These are phyloP conservation scores for Lipomyces mesembrius DNA, from an alignment of 805 yeast genomes.

Conservation along the genomic window DNA sequence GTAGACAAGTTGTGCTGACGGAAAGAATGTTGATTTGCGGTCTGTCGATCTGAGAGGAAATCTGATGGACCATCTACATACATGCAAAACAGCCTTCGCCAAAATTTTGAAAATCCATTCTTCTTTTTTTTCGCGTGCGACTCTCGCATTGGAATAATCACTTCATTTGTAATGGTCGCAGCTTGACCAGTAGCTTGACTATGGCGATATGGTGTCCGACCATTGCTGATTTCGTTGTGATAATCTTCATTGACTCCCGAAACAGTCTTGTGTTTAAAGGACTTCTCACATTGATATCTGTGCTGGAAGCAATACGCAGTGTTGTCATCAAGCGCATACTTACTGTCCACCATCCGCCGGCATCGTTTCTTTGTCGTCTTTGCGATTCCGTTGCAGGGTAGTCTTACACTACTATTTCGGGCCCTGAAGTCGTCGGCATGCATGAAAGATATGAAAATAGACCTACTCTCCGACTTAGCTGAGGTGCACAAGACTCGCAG, in stretches of 20 bases:
- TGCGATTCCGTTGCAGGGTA: slow-evolving; percentile 23
- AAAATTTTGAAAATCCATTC: background rate
- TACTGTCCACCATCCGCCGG: background rate
- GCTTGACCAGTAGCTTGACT: background rate
- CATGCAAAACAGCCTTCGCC: slow-evolving; percentile 10
- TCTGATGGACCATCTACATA: slow-evolving; percentile 1
- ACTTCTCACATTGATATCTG: background rate
- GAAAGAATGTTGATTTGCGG: background rate
- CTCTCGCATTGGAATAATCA: background rate
- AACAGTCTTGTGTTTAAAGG: background rate
- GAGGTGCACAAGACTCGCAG: too few relatives aligned
- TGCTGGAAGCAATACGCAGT: slow-evolving; percentile 19
- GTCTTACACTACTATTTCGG: too few relatives aligned
- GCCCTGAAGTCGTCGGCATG: too few relatives aligned
- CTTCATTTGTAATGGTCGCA: background rate
- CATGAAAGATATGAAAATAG: too few relatives aligned
- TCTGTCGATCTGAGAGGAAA: background rate
- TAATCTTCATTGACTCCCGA: background rate
- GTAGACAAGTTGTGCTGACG: background rate
- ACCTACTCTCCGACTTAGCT: too few relatives aligned
- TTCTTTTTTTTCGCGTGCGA: background rate
- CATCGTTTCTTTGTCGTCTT: slow-evolving; percentile 25
- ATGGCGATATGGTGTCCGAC: background rate
- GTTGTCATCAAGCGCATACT: background rate
- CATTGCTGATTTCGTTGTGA: background rate